Evolutionary conservation across 2,329 filamentous ascomycete species (phyloP).

Genomic region (Davidsoniella australis): DNA sequence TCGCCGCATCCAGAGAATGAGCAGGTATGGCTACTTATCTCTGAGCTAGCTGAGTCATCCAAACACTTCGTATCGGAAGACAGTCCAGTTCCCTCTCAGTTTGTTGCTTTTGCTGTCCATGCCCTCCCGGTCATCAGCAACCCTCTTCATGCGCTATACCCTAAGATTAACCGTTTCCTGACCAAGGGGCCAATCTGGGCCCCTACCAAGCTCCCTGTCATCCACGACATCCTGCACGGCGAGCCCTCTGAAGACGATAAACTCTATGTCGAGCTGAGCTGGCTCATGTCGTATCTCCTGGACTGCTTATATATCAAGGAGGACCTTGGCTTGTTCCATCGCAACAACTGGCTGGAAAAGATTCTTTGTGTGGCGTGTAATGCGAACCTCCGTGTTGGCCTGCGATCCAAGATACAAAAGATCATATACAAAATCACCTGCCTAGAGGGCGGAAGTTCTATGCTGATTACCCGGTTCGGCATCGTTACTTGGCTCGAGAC

Average conservation of each 20-base stretch:
- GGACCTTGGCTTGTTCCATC: conserved; percentile 45
- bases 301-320: conserved; percentile 42
- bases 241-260: conserved; percentile 56
- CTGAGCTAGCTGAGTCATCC: conserved; percentile 63
- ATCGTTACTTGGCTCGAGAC: conserved; percentile 50
- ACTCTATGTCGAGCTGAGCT: conserved; percentile 55
- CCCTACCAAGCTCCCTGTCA: conserved; percentile 54
- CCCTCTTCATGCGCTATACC: conserved; percentile 68
- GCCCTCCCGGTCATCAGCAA: conserved; percentile 54
- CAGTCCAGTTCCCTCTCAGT: conserved; percentile 50
- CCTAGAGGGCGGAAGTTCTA: conserved; percentile 57
- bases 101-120: conserved; percentile 57
- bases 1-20: conserved; percentile 61
- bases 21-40: conserved; percentile 62
- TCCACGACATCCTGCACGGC: conserved; percentile 42
- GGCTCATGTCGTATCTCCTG: conserved; percentile 56
- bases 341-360: conserved; percentile 55
- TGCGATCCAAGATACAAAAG: conserved; percentile 41
- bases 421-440: conserved; percentile 51
- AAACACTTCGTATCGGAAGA: conserved; percentile 31
- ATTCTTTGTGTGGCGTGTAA: conserved; percentile 53
- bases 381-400: conserved; percentile 40
- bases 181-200: conserved; percentile 64
- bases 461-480: conserved; percentile 62
- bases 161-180: conserved; percentile 72